Evolutionary conservation across 2,329 filamentous ascomycete genomes (phyloP).

Genomic region (Ascochyta koolunga): DNA sequence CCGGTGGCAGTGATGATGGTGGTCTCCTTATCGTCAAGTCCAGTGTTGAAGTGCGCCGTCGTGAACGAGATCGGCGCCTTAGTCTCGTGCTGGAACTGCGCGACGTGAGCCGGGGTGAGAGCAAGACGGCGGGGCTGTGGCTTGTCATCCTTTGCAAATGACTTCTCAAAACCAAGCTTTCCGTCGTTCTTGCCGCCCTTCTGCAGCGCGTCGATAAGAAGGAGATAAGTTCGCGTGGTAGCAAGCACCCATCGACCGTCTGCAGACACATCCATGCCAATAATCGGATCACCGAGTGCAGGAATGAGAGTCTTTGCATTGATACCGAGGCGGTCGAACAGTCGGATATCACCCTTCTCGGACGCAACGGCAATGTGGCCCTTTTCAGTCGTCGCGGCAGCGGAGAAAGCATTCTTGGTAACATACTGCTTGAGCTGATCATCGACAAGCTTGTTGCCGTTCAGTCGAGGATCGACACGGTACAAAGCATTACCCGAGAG

Average conservation of each 20-base stretch:
- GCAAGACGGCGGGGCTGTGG: constrained; percentile 90
- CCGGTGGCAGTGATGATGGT: constrained; percentile 97
- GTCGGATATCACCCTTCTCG: constrained; percentile 95
- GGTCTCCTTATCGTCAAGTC: constrained; percentile 79
- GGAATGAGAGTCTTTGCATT: constrained; percentile 98
- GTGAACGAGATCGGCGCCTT: constrained; percentile 86
- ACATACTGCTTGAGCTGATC: constrained; percentile 92
- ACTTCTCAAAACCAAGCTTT: constrained; percentile 95
- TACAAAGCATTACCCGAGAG: constrained; percentile 92
- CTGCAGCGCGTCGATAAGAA: constrained; percentile 90
- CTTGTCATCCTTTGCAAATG: constrained; percentile 91
- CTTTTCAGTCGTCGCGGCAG: constrained; percentile 91
- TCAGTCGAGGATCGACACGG: constrained; percentile 87
- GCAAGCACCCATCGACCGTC: constrained; percentile 95
- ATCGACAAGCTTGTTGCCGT: constrained; percentile 92
- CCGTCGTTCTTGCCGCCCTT: constrained; percentile 95
- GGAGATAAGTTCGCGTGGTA: constrained; percentile 91
- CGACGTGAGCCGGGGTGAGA: constrained; percentile 88
- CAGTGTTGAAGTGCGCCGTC: constrained; percentile 90
- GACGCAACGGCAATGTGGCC: constrained; percentile 96
- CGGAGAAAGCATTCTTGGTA: constrained; percentile 97
- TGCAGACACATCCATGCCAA: constrained; percentile 92
- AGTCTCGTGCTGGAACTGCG: constrained; percentile 97
- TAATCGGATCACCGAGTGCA: constrained; percentile 91
- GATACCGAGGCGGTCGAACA: constrained; percentile 95